Evolutionary conservation across 306 rosid genomes (phyloP).

Genomic region (Trifolium repens): DNA sequence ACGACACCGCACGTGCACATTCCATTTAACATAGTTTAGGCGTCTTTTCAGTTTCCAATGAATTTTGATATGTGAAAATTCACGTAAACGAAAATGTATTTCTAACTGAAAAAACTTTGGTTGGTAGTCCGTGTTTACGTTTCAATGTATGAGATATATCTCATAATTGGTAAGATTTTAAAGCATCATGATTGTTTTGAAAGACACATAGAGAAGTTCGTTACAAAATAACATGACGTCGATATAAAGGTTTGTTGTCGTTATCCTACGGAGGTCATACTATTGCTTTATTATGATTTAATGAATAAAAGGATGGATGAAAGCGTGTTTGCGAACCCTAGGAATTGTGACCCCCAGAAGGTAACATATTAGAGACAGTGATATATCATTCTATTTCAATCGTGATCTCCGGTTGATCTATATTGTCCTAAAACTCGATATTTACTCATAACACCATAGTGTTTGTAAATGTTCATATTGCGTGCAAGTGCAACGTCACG

Average conservation of each 20-base stretch:
- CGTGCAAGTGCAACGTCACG: neutral
- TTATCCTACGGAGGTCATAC: neutral
- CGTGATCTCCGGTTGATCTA: slow-evolving; percentile 17
- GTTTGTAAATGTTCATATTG: neutral
- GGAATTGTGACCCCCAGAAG: slow-evolving; percentile 1
- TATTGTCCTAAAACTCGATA: slow-evolving; percentile 1
- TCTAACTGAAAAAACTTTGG: slow-evolving; percentile 16
- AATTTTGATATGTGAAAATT: slow-evolving; percentile 5
- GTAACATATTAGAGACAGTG: neutral
- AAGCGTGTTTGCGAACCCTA: slow-evolving; percentile 5
- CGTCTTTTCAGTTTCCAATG: slow-evolving; percentile 22
- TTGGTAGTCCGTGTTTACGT: neutral
- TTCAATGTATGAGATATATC: too few relatives aligned
- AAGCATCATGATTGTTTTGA: too few relatives aligned
- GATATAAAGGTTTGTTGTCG: slow-evolving; percentile 20
- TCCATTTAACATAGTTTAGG: slow-evolving; percentile 20
- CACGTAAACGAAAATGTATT: neutral
- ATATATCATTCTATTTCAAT: neutral
- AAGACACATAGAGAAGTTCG: too few relatives aligned
- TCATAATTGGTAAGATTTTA: neutral
- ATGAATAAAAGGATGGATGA: slow-evolving; percentile 22
- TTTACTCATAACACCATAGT: neutral
- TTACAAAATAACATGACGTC: neutral
- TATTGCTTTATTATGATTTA: slow-evolving; percentile 13
- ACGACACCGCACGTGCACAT: slow-evolving; percentile 4